Evolutionary conservation across 2,329 filamentous ascomycete genomes (phyloP), one percentile per base, ranked within the genome.

Genomic region (Ophiostoma sp.): DNA sequence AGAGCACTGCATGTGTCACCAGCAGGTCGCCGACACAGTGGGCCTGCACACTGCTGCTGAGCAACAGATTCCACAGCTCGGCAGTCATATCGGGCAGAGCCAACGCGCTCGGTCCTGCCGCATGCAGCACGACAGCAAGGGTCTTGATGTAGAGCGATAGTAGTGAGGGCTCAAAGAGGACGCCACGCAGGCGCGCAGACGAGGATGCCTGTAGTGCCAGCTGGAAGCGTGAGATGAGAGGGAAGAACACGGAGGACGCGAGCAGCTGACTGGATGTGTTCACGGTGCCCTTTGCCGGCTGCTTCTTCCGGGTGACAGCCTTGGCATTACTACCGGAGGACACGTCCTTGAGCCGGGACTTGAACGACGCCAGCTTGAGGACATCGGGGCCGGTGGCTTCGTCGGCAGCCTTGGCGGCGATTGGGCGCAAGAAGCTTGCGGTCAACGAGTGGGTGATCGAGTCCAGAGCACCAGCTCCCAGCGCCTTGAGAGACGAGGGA

Each of bases 351-450:
- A 93, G 87, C 18, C 90, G 87, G 0, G 90, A 91, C 11, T 89
- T 94, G 78, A 98, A 97, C 2, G 89, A 96, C 41, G 92, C 88
- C 36, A 98, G 85, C 79, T 98, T 98, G 63, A 99, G 85, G 5
- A 89, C 85, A 72, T 93, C 87, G 0, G 95, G 93, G 0, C 94
- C 93, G 0, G 89, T 89, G 6, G 87, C 82, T 36, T 88, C 83
- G 75, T 97, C 93, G 55, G 93, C 93, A 2, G 93, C 92, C 69
- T 87, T 82, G 49, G 91, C 88, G 0, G 94, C 93, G 41, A 98
- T 80, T 0, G 95, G 95, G 16, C 88, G 87, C 27, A 98, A 87
- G 74, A 97, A 91, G 0, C 83, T 81, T 40, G 87, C 85, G 4
- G 90, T 88, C 64, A 97, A 81, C 9, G 83, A 83, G 68, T 84